Evolutionary conservation across 805 yeast genomes (phyloP).

Genomic region (Hanseniaspora thailandica): DNA sequence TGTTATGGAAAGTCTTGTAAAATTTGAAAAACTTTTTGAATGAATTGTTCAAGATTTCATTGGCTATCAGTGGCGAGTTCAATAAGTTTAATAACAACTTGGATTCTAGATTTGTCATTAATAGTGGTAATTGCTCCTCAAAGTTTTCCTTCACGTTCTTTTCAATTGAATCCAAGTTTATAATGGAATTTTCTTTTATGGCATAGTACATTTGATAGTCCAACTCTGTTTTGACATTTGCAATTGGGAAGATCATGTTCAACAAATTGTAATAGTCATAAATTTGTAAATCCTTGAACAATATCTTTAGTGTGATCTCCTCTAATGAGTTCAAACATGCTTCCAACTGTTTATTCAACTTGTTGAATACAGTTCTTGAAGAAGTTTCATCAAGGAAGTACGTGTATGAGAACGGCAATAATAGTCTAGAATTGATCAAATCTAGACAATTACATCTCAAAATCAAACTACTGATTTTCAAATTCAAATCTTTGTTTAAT

Average conservation of each 20-base stretch:
- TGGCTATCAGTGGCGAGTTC: slow-evolving; percentile 54
- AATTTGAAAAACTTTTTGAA: slow-evolving; percentile 37
- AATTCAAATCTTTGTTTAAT: slow-evolving; percentile 23
- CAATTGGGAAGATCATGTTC: slow-evolving; percentile 60
- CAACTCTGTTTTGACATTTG: slow-evolving; percentile 39
- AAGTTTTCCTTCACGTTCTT: slow-evolving; percentile 36
- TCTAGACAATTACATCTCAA: slow-evolving; percentile 51
- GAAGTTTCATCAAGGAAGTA: slow-evolving; percentile 27
- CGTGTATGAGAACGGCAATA: slow-evolving; percentile 31
- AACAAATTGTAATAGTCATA: slow-evolving; percentile 51
- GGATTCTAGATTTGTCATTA: slow-evolving; percentile 49
- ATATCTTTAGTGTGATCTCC: slow-evolving; percentile 35
- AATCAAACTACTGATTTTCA: slow-evolving; percentile 27
- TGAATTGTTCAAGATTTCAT: slow-evolving; percentile 42
- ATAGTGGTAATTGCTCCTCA: slow-evolving; percentile 38
- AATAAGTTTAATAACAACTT: slow-evolving; percentile 40
- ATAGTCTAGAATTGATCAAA: slow-evolving; percentile 41
- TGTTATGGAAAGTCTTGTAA: slow-evolving; percentile 30
- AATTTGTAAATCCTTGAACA: slow-evolving; percentile 44
- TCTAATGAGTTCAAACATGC: slow-evolving; percentile 27
- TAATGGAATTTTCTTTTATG: slow-evolving; percentile 44
- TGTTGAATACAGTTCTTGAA: slow-evolving; percentile 18
- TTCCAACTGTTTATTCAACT: slow-evolving; percentile 29
- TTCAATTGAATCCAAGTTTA: slow-evolving; percentile 36
- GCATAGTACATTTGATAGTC: slow-evolving; percentile 56